Evolutionary conservation across 2,329 filamentous ascomycete species (phyloP).

Genomic region (Chaetomium globosum): DNA sequence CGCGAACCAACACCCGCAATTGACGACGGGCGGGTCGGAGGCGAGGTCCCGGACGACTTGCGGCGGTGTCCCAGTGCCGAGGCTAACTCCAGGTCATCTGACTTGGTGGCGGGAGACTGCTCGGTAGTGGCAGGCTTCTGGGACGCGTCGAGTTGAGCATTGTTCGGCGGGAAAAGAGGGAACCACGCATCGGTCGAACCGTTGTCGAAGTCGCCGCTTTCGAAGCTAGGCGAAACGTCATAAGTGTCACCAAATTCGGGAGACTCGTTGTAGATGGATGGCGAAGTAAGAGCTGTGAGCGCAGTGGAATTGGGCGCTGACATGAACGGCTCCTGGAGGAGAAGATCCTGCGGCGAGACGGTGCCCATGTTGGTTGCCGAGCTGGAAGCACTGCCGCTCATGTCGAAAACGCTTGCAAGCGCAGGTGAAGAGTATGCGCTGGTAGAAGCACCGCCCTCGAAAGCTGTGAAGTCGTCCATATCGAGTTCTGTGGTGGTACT

Average conservation of each 20-base stretch:
- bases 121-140: conserved; percentile 38
- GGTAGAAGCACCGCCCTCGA: conserved; percentile 55
- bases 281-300: conserved; percentile 83
- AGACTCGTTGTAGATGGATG: conserved; percentile 75
- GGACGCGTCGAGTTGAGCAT: conserved; percentile 35
- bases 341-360: conserved; percentile 80
- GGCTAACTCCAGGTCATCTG: conserved; percentile 56
- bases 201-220: conserved; percentile 58
- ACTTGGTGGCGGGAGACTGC: conserved; percentile 49
- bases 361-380: conserved; percentile 64
- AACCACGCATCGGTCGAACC: conserved; percentile 65
- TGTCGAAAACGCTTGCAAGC: conserved; percentile 55
- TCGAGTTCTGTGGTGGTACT: conserved; percentile 55
- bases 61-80: conserved; percentile 46
- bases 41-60: conserved; percentile 52
- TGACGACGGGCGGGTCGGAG: conserved; percentile 63
- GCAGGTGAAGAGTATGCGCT: conserved; percentile 59
- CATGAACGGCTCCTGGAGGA: conserved; percentile 67
- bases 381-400: conserved; percentile 52
- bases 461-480: conserved; percentile 61
- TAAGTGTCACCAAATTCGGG: conserved; percentile 71
- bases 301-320: conserved; percentile 81
- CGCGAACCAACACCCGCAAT: conserved; percentile 71
- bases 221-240: conserved; percentile 78
- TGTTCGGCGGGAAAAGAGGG: conserved; percentile 68